Conservation (phyloP, 2,329 filamentous ascomycete species). For the Fusarium tupiense region DNA sequence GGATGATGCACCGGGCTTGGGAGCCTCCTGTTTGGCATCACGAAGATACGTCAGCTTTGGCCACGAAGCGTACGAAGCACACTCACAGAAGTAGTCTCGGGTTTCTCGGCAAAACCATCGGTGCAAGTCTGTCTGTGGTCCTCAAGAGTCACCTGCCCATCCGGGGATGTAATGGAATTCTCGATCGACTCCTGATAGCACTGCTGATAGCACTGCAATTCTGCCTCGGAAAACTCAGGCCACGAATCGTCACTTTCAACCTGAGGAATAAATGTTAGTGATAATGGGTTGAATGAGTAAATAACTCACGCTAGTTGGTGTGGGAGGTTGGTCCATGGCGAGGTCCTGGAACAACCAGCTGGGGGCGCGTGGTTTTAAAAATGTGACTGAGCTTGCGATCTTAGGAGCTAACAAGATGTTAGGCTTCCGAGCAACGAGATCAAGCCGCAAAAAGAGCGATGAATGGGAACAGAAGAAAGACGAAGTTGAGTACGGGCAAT, state of each 20-base stretch:
- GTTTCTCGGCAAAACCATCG: accelerated
- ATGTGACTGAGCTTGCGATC: too few species aligned
- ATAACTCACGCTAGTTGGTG: background rate
- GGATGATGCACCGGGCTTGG: background rate
- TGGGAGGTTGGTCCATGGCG: background rate
- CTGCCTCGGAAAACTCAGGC: background rate
- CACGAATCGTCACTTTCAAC: background rate
- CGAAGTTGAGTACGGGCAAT: background rate
- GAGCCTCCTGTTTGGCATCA: background rate
- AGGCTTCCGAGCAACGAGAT: background rate
- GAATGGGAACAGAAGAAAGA: background rate
- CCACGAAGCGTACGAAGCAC: background rate
- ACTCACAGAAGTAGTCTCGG: background rate
- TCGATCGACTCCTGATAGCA: background rate
- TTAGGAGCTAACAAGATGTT: background rate
- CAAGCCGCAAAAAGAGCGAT: background rate
- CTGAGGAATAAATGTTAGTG: background rate
- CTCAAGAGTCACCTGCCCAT: background rate
- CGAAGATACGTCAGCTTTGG: background rate
- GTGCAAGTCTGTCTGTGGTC: accelerated
- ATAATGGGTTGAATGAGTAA: accelerated
- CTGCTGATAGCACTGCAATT: background rate
- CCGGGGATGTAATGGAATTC: background rate
- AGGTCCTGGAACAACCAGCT: background rate
- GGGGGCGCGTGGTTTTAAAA: background rate